These are phyloP conservation scores for Podospora tetraspora DNA, from an alignment of 495 filamentous ascomycete genomes.

Conservation along the genomic window DNA sequence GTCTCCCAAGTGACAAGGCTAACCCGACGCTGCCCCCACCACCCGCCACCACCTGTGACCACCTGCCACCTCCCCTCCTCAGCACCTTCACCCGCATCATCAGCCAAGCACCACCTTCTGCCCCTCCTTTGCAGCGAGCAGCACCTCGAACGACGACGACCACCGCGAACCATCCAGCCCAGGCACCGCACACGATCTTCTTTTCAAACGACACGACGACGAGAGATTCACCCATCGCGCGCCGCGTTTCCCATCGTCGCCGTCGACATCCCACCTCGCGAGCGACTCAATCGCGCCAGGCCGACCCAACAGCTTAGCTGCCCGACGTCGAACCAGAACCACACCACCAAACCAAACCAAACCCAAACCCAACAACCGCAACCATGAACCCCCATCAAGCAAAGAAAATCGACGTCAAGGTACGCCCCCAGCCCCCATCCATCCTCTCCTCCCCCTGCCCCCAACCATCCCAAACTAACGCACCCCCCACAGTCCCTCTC, in stretches of 20 bases:
- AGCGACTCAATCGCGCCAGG: neutral
- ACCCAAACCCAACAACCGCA: constrained; percentile 15
- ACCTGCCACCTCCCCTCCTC: neutral
- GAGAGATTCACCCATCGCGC: neutral
- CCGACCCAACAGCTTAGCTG: neutral
- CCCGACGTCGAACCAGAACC: neutral
- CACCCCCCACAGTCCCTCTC: constrained; percentile 59
- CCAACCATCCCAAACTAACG: neutral
- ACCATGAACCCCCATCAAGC: constrained; percentile 92
- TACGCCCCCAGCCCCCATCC: constrained; percentile 41
- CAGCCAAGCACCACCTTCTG: neutral
- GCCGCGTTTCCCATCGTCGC: neutral
- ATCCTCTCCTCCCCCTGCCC: neutral
- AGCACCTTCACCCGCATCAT: neutral
- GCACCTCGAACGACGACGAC: neutral
- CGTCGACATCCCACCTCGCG: neutral
- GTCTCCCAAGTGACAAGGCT: neutral
- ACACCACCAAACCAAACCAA: neutral
- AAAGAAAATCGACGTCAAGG: constrained; percentile 94
- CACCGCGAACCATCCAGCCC: constrained; percentile 1
- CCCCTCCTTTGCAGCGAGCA: constrained; percentile 2
- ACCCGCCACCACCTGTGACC: neutral
- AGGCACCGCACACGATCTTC: neutral
- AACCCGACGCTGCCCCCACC: neutral
- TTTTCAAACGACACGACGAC: neutral